Evolutionary conservation across 495 filamentous ascomycete genomes (phyloP), one percentile per base, ranked within the genome.

Genomic region (Sporormia fimetaria): DNA sequence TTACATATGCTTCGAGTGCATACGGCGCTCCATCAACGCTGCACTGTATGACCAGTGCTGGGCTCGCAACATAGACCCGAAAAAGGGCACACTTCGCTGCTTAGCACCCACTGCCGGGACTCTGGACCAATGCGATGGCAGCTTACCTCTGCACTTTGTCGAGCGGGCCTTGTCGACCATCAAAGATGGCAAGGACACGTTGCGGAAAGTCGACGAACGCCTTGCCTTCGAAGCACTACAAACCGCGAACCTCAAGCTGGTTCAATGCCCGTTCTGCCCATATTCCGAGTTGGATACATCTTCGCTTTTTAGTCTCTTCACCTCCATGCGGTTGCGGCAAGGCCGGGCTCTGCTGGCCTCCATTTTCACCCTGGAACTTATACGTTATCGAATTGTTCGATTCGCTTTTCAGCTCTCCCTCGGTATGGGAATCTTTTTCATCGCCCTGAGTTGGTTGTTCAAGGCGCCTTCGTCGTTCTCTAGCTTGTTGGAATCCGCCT

Each of bases 31-130:
- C 27, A 69, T 84, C 21, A 74, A 76, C 27, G 87, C 94, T 57
- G 84, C 85, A 6, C 57, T 98, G 0, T 98, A 88, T 60, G 90
- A 90, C 0, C 90, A 98, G 56, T 83, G 83, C 23, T 93, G 86
- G 87, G 69, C 71, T 38, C 73, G 78, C n/a, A 87, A 71, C 42
- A 76, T 94, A 37, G 68, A 90, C 44, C 57, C 72, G 32, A 70
- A 75, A 37, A 73, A 64, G 21, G 78, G 80, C 21, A 78, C 80
- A 4, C 66, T 98, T 27, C 72, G 78, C 33, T 98, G 90, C 57
- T 67, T 90, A 16, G 84, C 87, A 12, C 81, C 79, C 1, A 71
- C 72, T 27, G 63, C 67, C 9, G 60, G 64, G 24, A 74, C 37
- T 21, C 33, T 38, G 3, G 51, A 51, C 0, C 61, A 59, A n/a